These are phyloP conservation scores for Tetrapisispora namnaoensis DNA, from an alignment of 805 yeast species.

Conservation along the genomic window DNA sequence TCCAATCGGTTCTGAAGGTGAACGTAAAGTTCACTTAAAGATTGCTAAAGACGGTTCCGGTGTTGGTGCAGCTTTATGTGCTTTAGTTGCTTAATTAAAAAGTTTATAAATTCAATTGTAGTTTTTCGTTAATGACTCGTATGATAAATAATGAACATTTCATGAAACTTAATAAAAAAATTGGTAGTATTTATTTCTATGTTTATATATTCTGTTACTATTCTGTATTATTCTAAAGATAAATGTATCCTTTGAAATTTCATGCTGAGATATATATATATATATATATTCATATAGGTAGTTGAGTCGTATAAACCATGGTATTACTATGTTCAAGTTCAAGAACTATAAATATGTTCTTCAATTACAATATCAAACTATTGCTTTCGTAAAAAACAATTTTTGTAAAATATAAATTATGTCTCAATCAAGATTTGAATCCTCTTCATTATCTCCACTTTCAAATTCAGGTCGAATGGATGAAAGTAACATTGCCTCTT, in stretches of 20 bases:
- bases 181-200: not conserved
- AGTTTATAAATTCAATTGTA: not conserved
- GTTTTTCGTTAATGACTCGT: conserved; percentile 1
- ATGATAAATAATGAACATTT: conserved; percentile 3
- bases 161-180: not conserved
- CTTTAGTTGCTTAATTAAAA: conserved; percentile 32
- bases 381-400: too few species aligned
- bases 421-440: not conserved
- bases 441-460: not conserved
- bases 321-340: too few species aligned
- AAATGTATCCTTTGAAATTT: not conserved
- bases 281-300: too few species aligned
- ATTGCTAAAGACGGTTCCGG: conserved; percentile 95
- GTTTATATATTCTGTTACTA: not conserved
- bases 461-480: not conserved
- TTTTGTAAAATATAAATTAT: too few species aligned
- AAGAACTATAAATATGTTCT: too few species aligned
- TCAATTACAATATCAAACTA: too few species aligned
- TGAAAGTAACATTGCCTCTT: conserved; percentile 38
- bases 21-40: conserved; percentile 62
- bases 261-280: too few species aligned
- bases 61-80: conserved; percentile 95
- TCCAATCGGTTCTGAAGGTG: conserved; percentile 64
- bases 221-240: not conserved
- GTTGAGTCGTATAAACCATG: too few species aligned